Conservation (phyloP, 2,329 filamentous ascomycete species). For the Microdochium trichocladiopsis region DNA sequence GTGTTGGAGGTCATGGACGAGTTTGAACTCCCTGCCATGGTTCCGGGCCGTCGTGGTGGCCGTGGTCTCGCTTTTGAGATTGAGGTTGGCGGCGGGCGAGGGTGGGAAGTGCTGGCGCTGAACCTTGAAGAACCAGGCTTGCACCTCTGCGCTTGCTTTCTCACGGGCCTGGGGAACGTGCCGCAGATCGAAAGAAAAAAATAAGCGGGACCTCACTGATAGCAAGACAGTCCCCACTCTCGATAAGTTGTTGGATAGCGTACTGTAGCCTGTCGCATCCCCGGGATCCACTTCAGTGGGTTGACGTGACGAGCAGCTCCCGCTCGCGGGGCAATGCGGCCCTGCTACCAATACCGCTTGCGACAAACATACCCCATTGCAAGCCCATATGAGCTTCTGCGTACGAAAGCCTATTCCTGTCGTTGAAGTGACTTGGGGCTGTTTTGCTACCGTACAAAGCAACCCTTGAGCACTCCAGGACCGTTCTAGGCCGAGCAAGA, state of each 20-base stretch:
- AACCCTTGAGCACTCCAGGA: no score
- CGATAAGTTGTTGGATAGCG: background rate
- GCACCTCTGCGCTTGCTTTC: background rate
- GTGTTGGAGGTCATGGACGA: slow-evolving; percentile 60
- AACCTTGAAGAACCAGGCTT: background rate
- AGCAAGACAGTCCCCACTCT: background rate
- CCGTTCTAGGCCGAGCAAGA: no score
- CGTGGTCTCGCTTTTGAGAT: background rate
- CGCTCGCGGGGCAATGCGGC: background rate
- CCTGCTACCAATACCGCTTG: no score
- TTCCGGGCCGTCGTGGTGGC: slow-evolving; percentile 5
- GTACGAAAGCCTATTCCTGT: no score
- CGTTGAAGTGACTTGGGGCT: no score
- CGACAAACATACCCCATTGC: no score
- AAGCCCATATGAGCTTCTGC: no score
- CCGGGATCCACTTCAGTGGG: no score
- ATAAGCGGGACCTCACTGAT: background rate
- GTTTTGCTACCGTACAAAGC: no score
- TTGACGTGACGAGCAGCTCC: background rate
- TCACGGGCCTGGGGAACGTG: background rate
- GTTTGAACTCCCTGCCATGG: slow-evolving; percentile 39
- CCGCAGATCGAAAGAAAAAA: background rate
- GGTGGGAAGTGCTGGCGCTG: background rate
- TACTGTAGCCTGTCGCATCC: background rate
- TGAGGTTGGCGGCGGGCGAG: background rate